phyloP scores from a whole-genome alignment of 768 basidiomycete genomes.

The Mycena latifolia region DNA sequence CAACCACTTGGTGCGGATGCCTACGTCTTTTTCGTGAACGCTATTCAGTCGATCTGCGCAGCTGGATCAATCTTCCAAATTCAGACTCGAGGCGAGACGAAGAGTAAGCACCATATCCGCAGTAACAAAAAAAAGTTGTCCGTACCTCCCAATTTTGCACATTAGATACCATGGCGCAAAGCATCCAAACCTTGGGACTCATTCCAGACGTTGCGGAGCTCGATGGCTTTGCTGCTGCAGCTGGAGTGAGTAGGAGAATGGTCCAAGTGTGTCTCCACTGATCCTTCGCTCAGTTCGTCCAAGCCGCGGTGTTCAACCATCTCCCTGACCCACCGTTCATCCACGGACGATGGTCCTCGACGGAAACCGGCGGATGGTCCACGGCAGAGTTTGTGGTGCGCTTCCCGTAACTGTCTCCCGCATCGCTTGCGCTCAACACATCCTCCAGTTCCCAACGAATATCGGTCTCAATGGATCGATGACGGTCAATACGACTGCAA shows the following conservation, averaged over 20 bases:
- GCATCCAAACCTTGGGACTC: slow-evolving; percentile 58
- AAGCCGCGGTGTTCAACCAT: slow-evolving; percentile 43
- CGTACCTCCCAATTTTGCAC: not conserved
- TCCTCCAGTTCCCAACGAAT: slow-evolving; percentile 45
- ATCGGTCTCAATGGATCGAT: slow-evolving; percentile 55
- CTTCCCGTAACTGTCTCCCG: slow-evolving; percentile 2
- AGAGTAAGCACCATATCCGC: too few species aligned
- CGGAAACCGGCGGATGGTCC: too few species aligned
- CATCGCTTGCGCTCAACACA: not conserved
- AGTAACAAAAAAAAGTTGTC: too few species aligned
- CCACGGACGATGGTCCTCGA: too few species aligned
- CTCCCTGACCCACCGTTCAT: slow-evolving; percentile 61
- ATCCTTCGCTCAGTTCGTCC: slow-evolving; percentile 34
- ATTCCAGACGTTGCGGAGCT: slow-evolving; percentile 57
- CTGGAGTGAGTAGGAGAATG: slow-evolving; percentile 57
- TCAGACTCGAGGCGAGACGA: slow-evolving; percentile 40
- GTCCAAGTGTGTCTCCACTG: not conserved
- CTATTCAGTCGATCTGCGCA: slow-evolving; percentile 41
- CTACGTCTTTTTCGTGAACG: too few species aligned
- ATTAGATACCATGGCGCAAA: slow-evolving; percentile 54
- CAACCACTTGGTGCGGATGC: slow-evolving; percentile 66
- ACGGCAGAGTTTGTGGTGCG: slow-evolving; percentile 49
- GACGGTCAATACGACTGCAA: slow-evolving; percentile 53
- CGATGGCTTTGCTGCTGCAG: slow-evolving; percentile 69
- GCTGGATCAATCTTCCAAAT: slow-evolving; percentile 59